phyloP scores from a whole-genome alignment of 2,329 filamentous ascomycete genomes.

The Fusarium pseudoanthophilum region DNA sequence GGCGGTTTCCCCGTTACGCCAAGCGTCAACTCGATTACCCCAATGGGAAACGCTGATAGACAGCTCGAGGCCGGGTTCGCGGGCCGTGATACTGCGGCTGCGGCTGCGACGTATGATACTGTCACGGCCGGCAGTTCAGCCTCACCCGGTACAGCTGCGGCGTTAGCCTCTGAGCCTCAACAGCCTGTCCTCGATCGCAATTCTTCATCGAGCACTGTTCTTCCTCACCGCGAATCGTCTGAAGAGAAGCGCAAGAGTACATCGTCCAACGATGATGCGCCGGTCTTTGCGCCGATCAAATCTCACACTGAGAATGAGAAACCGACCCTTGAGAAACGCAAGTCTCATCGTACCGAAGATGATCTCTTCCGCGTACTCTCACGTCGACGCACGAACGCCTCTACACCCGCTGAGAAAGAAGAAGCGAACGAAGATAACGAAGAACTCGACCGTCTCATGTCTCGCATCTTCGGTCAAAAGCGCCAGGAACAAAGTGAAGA shows the following conservation, averaged over 20 bases:
- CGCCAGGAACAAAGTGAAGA: conserved; percentile 74
- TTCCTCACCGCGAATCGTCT: not conserved
- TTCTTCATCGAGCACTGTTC: conserved; percentile 27
- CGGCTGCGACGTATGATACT: not conserved
- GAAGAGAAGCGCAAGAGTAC: conserved; percentile 2
- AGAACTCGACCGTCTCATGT: conserved; percentile 72
- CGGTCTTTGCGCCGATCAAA: conserved; percentile 43
- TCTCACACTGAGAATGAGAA: conserved; percentile 29
- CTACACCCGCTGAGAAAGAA: conserved; percentile 49
- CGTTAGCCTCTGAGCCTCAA: not conserved
- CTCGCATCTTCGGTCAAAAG: conserved; percentile 74
- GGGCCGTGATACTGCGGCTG: not conserved
- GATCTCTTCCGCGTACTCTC: conserved; percentile 63
- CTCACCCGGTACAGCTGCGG: not conserved
- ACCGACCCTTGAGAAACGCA: conserved; percentile 37
- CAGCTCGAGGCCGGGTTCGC: conserved; percentile 28
- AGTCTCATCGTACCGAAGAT: conserved; percentile 57
- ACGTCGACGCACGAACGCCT: conserved; percentile 57
- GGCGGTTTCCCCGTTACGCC: conserved; percentile 43
- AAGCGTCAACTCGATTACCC: conserved; percentile 29
- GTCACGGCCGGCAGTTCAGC: conserved; percentile 8
- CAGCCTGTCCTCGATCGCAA: not conserved
- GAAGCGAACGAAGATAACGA: conserved; percentile 50
- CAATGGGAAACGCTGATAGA: conserved; percentile 4
- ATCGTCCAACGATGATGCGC: not conserved